These are phyloP conservation scores for Lactifluus piperatus DNA, from an alignment of 768 basidiomycete species.

Conservation along the genomic window DNA sequence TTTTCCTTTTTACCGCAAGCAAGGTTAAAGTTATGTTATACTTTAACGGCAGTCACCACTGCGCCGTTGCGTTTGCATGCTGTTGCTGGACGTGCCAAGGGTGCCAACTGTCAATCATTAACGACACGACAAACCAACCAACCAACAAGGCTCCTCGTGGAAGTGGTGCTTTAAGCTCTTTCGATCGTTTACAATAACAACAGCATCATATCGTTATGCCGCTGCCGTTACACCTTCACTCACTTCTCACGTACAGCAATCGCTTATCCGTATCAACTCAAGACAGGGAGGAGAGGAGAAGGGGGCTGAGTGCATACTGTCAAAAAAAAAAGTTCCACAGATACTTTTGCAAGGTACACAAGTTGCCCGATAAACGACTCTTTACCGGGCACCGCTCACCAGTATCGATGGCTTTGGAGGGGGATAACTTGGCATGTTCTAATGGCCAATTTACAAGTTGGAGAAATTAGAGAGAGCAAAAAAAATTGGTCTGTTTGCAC, in stretches of 20 bases:
- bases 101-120: not conserved
- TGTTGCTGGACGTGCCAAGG: not conserved
- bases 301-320: not conserved
- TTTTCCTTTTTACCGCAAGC: not conserved
- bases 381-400: not conserved
- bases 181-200: too few species aligned
- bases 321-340: not conserved
- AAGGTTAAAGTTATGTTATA: too few species aligned
- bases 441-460: too few species aligned
- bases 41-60: not conserved
- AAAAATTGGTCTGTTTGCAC: too few species aligned
- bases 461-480: too few species aligned
- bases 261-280: not conserved
- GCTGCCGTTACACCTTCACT: not conserved
- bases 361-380: not conserved
- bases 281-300: not conserved
- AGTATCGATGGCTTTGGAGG: too few species aligned
- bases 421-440: too few species aligned
- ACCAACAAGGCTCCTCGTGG: too few species aligned
- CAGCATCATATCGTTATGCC: not conserved
- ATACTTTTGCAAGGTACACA: not conserved
- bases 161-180: too few species aligned
- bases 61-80: too few species aligned
- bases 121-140: not conserved
- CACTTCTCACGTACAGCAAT: not conserved